These are phyloP conservation scores for Suaeda aralocaspica DNA, from an alignment of 148 eudicot species.

Conservation along the genomic window DNA sequence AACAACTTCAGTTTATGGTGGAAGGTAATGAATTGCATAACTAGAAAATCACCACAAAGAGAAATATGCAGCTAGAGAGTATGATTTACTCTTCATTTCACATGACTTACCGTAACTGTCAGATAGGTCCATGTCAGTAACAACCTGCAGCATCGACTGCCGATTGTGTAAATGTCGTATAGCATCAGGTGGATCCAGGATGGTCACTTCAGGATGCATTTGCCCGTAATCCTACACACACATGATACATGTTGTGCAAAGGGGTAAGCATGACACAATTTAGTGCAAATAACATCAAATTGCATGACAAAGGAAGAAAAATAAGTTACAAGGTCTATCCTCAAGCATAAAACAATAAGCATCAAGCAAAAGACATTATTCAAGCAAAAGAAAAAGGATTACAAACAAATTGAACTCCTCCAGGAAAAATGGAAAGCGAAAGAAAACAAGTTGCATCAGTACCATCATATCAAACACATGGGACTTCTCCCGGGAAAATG, in stretches of 20 bases:
- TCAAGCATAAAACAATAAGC: neutral
- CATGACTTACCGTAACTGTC: conserved; percentile 58
- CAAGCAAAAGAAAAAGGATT: neutral
- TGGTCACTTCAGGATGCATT: conserved; percentile 72
- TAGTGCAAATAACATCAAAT: neutral
- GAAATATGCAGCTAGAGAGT: neutral
- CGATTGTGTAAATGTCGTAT: conserved; percentile 84
- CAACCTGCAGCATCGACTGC: conserved; percentile 92
- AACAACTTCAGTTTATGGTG: neutral
- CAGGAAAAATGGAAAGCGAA: neutral
- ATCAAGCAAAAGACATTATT: neutral
- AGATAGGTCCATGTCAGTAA: conserved; percentile 71
- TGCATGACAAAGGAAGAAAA: too few species aligned
- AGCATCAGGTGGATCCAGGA: conserved; percentile 97
- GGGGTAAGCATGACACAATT: conserved; percentile 15
- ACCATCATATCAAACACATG: neutral
- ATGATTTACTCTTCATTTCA: neutral
- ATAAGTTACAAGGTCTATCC: too few species aligned
- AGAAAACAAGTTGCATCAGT: neutral
- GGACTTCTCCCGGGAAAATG: neutral
- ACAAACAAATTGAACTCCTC: neutral
- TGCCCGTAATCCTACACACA: conserved; percentile 66
- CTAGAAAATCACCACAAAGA: neutral
- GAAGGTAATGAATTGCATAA: neutral
- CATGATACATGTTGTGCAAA: neutral